These are phyloP conservation scores for Colletotrichum caudatum DNA, from an alignment of 2,329 filamentous ascomycete species.

Conservation along the genomic window DNA sequence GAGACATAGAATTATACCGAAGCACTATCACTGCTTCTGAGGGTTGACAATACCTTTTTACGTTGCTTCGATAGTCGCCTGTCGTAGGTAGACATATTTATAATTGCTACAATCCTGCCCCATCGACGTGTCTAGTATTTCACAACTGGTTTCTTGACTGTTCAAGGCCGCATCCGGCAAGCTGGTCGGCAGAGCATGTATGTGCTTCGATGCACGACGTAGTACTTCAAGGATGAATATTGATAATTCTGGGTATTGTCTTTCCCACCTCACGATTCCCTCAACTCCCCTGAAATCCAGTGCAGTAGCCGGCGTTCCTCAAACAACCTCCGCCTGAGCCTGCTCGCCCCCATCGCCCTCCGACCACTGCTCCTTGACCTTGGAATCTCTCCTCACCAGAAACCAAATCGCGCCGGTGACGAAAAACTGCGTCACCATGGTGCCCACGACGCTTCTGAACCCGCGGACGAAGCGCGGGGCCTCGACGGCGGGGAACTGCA, in stretches of 20 bases:
- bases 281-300: not conserved
- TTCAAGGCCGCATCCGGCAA: not conserved
- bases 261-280: too few relatives aligned
- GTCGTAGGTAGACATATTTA: not conserved
- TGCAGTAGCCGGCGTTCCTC: not conserved
- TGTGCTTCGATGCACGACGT: not conserved
- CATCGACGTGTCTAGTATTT: not conserved
- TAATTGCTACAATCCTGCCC: not conserved
- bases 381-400: constrained; percentile 22
- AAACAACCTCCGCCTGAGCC: not conserved
- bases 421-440: constrained; percentile 50
- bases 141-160: not conserved
- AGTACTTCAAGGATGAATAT: not conserved
- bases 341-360: not conserved
- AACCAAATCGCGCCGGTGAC: constrained; percentile 31
- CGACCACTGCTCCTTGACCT: not conserved
- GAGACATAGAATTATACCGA: too few relatives aligned
- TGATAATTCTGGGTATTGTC: too few relatives aligned
- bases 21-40: not conserved
- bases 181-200: not conserved
- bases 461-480: constrained; percentile 51
- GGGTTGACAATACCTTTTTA: not conserved
- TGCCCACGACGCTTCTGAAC: constrained; percentile 49
- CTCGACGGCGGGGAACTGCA: constrained; percentile 53
- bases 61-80: not conserved